These are phyloP conservation scores for Casuarina glauca DNA, from an alignment of 306 rosid species.

Conservation along the genomic window DNA sequence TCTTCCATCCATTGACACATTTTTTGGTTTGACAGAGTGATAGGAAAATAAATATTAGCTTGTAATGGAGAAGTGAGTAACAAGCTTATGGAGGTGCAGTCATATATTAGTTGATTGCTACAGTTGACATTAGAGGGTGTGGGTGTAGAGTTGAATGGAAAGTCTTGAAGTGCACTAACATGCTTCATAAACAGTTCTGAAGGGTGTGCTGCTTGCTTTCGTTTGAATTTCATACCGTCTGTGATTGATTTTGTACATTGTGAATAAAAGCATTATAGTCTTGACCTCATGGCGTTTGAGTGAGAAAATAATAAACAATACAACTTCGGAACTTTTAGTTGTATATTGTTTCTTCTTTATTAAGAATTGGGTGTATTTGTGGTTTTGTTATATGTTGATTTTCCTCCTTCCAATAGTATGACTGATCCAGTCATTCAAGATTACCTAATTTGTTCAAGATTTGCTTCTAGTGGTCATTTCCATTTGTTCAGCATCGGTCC, in stretches of 20 bases:
- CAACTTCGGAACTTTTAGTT: background rate
- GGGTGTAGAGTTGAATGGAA: constrained; percentile 32
- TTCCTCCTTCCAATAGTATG: background rate
- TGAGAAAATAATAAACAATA: background rate
- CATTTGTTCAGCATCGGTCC: background rate
- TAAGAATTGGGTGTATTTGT: background rate
- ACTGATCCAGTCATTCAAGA: background rate
- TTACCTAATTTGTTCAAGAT: background rate
- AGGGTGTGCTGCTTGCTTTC: constrained; percentile 16
- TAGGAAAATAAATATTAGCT: constrained; percentile 46
- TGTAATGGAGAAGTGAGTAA: constrained; percentile 31
- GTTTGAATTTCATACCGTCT: constrained; percentile 22
- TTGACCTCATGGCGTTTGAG: background rate
- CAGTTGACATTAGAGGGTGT: constrained; percentile 30
- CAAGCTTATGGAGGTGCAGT: constrained; percentile 36
- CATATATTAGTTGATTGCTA: constrained; percentile 33
- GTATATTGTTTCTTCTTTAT: background rate
- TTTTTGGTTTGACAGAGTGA: constrained; percentile 26
- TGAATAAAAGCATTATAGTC: constrained; percentile 12
- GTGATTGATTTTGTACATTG: constrained; percentile 14
- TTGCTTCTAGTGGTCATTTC: background rate
- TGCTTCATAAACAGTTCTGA: constrained; percentile 24
- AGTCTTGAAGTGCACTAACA: constrained; percentile 30
- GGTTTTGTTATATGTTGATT: background rate
- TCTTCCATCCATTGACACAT: constrained; percentile 10